A percentile compares a stretch with the other conserved stretches of the same genome.
These are phyloP conservation scores for Phytophthora hibernalis DNA, from an alignment of 352 stramenopile genomes.

Conservation along the genomic window DNA sequence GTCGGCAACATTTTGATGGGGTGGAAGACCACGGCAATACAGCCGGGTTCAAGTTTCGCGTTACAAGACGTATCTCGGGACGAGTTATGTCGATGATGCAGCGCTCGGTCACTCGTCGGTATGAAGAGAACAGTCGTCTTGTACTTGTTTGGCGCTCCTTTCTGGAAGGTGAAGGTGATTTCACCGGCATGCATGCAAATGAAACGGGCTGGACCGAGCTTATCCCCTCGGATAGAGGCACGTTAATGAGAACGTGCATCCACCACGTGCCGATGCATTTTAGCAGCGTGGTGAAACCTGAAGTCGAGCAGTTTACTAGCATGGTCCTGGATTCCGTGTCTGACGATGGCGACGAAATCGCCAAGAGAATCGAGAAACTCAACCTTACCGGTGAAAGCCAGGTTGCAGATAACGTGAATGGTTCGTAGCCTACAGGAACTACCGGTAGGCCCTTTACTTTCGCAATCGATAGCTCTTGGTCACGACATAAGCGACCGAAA, in stretches of 20 bases:
- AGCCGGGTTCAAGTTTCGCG: neutral
- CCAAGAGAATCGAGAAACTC: slow-evolving; percentile 1
- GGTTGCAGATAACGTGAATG: neutral
- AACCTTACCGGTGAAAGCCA: neutral
- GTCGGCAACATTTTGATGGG: neutral
- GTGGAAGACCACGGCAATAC: neutral
- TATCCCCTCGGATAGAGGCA: neutral
- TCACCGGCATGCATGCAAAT: slow-evolving; percentile 17
- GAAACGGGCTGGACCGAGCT: slow-evolving; percentile 10
- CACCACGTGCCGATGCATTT: slow-evolving; percentile 8
- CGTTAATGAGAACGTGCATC: slow-evolving; percentile 10
- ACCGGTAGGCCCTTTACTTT: too few relatives aligned
- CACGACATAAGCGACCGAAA: too few relatives aligned
- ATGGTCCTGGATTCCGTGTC: slow-evolving; percentile 2
- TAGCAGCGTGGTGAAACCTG: neutral
- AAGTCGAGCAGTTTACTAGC: slow-evolving; percentile 9
- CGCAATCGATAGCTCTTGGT: too few relatives aligned
- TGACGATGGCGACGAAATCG: neutral
- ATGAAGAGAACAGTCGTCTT: slow-evolving; percentile 47
- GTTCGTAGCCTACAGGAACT: too few relatives aligned
- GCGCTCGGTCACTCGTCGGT: slow-evolving; percentile 38
- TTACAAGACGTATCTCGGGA: neutral
- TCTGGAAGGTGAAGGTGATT: slow-evolving; percentile 33
- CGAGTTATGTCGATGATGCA: slow-evolving; percentile 1
- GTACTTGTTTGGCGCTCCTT: slow-evolving; percentile 56